A percentile compares a stretch with the other conserved stretches of the same genome.
These are phyloP conservation scores for Ogataea polymorpha DNA, from an alignment of 805 yeast genomes.

Conservation along the genomic window DNA sequence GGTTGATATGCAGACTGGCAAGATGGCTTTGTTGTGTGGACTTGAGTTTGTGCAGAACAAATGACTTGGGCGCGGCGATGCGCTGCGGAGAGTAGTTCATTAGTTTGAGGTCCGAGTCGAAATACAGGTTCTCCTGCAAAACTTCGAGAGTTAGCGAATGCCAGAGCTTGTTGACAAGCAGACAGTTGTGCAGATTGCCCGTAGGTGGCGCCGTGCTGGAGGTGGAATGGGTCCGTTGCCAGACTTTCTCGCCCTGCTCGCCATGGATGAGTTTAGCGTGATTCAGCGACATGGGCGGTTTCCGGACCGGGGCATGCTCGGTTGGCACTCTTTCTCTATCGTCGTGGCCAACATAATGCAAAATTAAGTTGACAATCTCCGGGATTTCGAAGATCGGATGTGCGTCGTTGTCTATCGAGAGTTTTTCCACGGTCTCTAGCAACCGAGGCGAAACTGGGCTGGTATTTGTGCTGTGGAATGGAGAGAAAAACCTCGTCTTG, in stretches of 20 bases:
- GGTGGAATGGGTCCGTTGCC: constrained; percentile 27
- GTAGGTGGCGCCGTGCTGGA: constrained; percentile 2
- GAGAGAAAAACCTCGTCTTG: constrained; percentile 16
- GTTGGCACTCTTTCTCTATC: constrained; percentile 48
- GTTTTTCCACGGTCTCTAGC: constrained; percentile 5
- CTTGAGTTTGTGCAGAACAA: constrained; percentile 66
- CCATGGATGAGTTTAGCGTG: constrained; percentile 67
- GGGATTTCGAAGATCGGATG: constrained; percentile 63
- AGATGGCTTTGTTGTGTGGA: constrained; percentile 50
- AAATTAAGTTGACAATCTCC: constrained; percentile 63
- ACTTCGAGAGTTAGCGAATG: constrained; percentile 50
- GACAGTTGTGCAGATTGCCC: constrained; percentile 46
- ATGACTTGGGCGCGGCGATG: constrained; percentile 31
- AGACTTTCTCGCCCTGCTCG: constrained; percentile 40
- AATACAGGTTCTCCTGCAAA: constrained; percentile 53
- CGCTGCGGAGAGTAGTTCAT: constrained; percentile 13
- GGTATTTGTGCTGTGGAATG: constrained; percentile 32
- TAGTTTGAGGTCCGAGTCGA: constrained; percentile 45
- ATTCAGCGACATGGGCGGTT: constrained; percentile 64
- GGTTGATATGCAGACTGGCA: constrained; percentile 39
- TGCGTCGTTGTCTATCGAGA: constrained; percentile 12
- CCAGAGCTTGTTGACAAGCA: constrained; percentile 70
- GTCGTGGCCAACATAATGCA: constrained; percentile 57
- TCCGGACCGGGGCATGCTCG: constrained; percentile 56
- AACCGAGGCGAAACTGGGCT: constrained; percentile 7